Percentiles rank a stretch among this genome's conserved stretches.
phyloP scores from a whole-genome alignment of 805 yeast genomes.

The Barnettozyma botsteinii region DNA sequence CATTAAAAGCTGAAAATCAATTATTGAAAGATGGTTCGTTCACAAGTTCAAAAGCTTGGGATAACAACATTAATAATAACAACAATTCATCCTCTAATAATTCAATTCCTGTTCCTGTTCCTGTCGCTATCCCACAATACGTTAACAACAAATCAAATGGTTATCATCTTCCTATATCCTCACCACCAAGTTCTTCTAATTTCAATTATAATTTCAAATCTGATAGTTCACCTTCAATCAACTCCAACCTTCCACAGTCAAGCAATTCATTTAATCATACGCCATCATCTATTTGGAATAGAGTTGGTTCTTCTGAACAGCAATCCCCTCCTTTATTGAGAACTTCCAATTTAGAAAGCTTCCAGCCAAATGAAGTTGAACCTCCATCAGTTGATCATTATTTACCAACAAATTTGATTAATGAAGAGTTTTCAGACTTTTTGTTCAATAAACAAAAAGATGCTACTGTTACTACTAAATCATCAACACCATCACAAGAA shows the following conservation, averaged over 20 bases:
- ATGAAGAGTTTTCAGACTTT: slow-evolving; percentile 20
- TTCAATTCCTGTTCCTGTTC: background rate
- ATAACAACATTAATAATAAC: slow-evolving; percentile 5
- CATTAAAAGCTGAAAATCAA: slow-evolving; percentile 12
- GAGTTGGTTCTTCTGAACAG: background rate
- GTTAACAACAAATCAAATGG: background rate
- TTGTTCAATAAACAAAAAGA: slow-evolving; percentile 2
- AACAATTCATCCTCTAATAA: slow-evolving; percentile 10
- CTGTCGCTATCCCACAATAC: slow-evolving; percentile 3
- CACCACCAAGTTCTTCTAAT: slow-evolving; percentile 2
- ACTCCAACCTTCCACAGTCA: slow-evolving; percentile 3
- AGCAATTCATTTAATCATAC: slow-evolving; percentile 1
- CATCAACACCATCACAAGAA: slow-evolving; percentile 3
- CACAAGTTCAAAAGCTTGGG: background rate
- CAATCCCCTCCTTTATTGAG: background rate
- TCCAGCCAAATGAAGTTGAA: slow-evolving; percentile 23
- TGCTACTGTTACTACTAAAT: background rate
- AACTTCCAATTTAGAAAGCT: background rate
- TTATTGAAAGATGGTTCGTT: slow-evolving; percentile 10
- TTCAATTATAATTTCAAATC: slow-evolving; percentile 7
- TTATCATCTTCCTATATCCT: slow-evolving; percentile 4
- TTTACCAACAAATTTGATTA: slow-evolving; percentile 31
- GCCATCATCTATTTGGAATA: slow-evolving; percentile 9
- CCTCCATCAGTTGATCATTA: slow-evolving; percentile 31
- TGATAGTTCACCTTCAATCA: slow-evolving; percentile 12